Base-by-base conservation (phyloP, 352 stramenopile species). In the Globisporangium megalacanthum region DNA sequence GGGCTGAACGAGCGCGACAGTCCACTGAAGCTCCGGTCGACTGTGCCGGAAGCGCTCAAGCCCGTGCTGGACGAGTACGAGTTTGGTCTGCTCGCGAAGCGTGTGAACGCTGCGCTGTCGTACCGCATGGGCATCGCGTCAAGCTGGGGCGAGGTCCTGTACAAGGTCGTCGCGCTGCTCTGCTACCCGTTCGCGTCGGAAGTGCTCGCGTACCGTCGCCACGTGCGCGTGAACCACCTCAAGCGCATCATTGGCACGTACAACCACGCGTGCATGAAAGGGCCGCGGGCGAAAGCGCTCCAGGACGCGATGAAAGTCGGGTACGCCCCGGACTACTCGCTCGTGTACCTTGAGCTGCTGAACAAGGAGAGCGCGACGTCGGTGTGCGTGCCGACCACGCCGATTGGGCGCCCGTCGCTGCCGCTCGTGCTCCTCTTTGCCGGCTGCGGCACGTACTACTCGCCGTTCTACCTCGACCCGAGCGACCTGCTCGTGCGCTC, bases 251-350 rank as follows among this genome's bases (percentile, higher is more conserved):
- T 93, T 6, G 68, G 63, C 9, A 88, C 79, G 63, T 93, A 93
- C 49, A 89, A 93, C 50, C 81, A 91, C 56, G 81, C 76, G 20
- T 93, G 78, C 48, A 91, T 93, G 81, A 88, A 89, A 20, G 83
- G 83, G 0, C 75, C 83, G 5, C 73, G 83, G 13, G 82, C 83
- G 0, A 69, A 77, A 11, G 79, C 75, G 14, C 56, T 93, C 53
- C 70, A 89, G 3, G 90, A 93, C 36, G 80, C 83, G 11, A 70
- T 93, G 20, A 91, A 91, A 45, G 62, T 93, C 4, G 83, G 83
- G 22, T 93, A 91, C 49, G 84, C 75, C 5, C 73, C 72, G 9
- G 83, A 93, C 61, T 91, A 91, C 58, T 89, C 83, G 39, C 69
- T 93, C 29, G 79, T 89, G 9, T 91, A 93, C 49, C 62, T 93